Base-by-base conservation (phyloP, 1,139 yeast species). In the Saccharomyces hybrid region DNA sequence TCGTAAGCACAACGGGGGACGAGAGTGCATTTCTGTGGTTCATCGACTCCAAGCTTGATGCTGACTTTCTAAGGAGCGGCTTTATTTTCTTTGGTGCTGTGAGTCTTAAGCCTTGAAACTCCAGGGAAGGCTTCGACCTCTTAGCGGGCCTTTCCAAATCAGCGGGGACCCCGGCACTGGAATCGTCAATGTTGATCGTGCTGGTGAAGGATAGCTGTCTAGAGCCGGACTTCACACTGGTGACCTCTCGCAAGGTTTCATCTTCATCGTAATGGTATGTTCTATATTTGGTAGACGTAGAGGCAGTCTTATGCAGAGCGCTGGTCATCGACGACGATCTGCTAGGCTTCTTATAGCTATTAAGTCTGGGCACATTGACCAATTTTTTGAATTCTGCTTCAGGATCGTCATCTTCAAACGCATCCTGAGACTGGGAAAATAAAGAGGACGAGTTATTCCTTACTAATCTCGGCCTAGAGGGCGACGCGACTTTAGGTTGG, bases 351-450 rank as follows among this genome's bases (percentile, higher is more conserved):
- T 66, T 66, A 50, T 65, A 66, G 53, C 63, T 67, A 24, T 63
- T 63, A 31, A 68, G 47, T 44, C 60, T 62, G 11, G 60, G 61
- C 7, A 55, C 59, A 8, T 59, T 49, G 54, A 64, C 51, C 49
- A 68, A 50, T 29, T 55, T 54, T 31, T 57, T 53, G 19, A 65
- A 28, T 47, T 65, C 69, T 9, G 50, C 59, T 44, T 64, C 65
- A 4, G 62, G 62, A 50, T 64, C 63, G 42, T 62, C 61, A 34
- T 68, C 71, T 44, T 66, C 71, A 55, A 68, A 68, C n/a, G 71
- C 67, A 3, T 71, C 71, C 34, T 65, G 69, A n/a, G 66, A 61
- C 14, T 57, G 57, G 26, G 64, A 62, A 7, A 61, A 32, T 28
- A 55, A 46, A 5, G 57, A 51, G 19, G 55, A 50, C 24, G 44